Conservation (phyloP, 345 rosid genomes). For the Salix viminalis region DNA sequence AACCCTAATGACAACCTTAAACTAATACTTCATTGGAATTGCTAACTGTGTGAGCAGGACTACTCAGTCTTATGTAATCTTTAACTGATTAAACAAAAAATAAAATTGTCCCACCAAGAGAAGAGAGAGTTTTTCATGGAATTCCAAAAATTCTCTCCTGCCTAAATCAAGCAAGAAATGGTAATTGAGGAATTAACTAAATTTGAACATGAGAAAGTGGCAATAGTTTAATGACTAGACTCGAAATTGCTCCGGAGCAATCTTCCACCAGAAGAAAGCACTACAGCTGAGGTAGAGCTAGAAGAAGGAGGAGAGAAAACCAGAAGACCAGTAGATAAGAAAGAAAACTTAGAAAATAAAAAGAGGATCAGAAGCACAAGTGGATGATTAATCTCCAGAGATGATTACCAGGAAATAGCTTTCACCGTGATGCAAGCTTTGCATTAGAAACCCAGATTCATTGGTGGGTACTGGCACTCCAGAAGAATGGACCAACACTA, state of each 20-base stretch:
- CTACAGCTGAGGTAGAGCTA: neutral
- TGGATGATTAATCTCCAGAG: neutral
- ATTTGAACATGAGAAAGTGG: constrained; percentile 6
- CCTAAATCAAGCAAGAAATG: constrained; percentile 19
- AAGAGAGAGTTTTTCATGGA: constrained; percentile 20
- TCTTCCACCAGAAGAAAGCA: neutral
- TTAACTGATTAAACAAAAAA: neutral
- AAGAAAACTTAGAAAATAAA: neutral
- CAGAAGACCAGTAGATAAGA: neutral
- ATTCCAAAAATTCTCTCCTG: constrained; percentile 38
- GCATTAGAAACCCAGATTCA: constrained; percentile 71
- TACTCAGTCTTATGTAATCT: neutral
- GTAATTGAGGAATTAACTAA: neutral
- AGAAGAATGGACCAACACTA: constrained; percentile 65
- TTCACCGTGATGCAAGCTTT: constrained; percentile 82
- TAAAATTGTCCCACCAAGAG: neutral
- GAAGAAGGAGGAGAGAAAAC: neutral
- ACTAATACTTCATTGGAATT: constrained; percentile 6
- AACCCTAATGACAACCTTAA: constrained; percentile 15
- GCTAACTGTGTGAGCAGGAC: constrained; percentile 20
- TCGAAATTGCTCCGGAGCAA: neutral
- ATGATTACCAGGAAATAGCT: constrained; percentile 86
- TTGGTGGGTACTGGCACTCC: constrained; percentile 70
- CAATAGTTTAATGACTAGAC: neutral
- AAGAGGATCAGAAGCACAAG: neutral